A percentile compares a stretch with the other conserved stretches of the same genome.
phyloP scores from a whole-genome alignment of 768 basidiomycete genomes.

The Strobilomyces dryophilus region DNA sequence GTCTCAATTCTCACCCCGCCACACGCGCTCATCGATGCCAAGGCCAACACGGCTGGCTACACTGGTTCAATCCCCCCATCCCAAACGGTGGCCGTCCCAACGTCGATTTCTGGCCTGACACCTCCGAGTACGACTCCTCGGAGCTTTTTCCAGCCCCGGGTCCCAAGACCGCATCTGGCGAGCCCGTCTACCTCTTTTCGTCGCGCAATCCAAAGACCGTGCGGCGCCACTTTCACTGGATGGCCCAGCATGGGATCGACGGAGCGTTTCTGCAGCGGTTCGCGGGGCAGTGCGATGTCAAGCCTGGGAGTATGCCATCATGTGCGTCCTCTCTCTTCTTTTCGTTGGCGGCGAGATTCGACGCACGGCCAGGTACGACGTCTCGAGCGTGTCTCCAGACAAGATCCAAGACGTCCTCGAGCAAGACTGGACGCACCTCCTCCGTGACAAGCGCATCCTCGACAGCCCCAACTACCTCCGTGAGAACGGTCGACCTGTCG shows the following conservation, averaged over 20 bases:
- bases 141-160: constrained; percentile 60
- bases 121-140: constrained; percentile 50
- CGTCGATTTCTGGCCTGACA: constrained; percentile 34
- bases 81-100: constrained; percentile 75
- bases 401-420: constrained; percentile 40
- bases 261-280: constrained; percentile 69
- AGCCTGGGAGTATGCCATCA: constrained; percentile 53
- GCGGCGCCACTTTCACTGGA: too few relatives aligned
- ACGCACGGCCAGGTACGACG: too few relatives aligned
- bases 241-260: too few relatives aligned
- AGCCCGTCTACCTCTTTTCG: constrained; percentile 62
- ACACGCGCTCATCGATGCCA: not conserved
- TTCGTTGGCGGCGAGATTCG: too few relatives aligned
- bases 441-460: constrained; percentile 54
- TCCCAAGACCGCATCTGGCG: constrained; percentile 15
- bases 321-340: too few relatives aligned
- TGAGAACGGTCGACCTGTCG: constrained; percentile 62
- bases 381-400: constrained; percentile 36
- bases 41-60: too few relatives aligned
- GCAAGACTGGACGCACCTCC: constrained; percentile 70
- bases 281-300: constrained; percentile 57
- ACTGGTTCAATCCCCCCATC: constrained; percentile 69
- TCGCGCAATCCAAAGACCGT: constrained; percentile 36
- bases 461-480: too few relatives aligned
- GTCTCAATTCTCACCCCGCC: not conserved